Conservation (phyloP, 1,284 basidiomycete species). For the Sparassis latifolia region DNA sequence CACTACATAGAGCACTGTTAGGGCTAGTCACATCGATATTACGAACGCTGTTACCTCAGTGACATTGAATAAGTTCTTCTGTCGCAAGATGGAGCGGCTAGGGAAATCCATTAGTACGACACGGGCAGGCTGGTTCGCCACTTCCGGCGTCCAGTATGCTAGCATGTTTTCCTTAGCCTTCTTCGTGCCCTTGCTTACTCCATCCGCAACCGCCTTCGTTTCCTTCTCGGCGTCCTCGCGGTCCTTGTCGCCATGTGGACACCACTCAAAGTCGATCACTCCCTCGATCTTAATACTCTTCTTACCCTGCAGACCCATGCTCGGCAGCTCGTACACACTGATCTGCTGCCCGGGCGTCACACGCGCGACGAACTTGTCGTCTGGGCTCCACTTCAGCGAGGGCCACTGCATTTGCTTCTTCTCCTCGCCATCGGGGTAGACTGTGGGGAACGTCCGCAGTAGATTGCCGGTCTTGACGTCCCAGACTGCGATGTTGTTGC, state of each 20-base stretch:
- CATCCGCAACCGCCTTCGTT: constrained; percentile 24
- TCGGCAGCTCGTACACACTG: constrained; percentile 93
- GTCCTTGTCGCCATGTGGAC: constrained; percentile 89
- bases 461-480: constrained; percentile 92
- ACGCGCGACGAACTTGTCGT: constrained; percentile 93
- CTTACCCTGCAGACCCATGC: constrained; percentile 93
- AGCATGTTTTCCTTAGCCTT: constrained; percentile 88
- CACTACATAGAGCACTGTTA: constrained; percentile 50
- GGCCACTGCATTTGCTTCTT: constrained; percentile 93
- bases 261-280: constrained; percentile 99
- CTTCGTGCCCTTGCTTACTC: constrained; percentile 40
- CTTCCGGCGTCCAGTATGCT: constrained; percentile 97
- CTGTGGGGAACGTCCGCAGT: constrained; percentile 88
- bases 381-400: constrained; percentile 94
- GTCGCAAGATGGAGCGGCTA: constrained; percentile 77
- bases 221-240: constrained; percentile 67
- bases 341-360: constrained; percentile 89
- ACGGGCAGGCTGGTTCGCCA: constrained; percentile 93
- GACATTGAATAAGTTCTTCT: constrained; percentile 99
- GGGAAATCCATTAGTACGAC: constrained; percentile 93
- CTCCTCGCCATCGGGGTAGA: constrained; percentile 48
- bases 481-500: constrained; percentile 97
- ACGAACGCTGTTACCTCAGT: constrained; percentile 68
- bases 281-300: constrained; percentile 98
- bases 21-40: constrained; percentile 12